These are phyloP conservation scores for Cryptococcus jaspeensis DNA, from an alignment of 1,284 basidiomycete genomes.

Conservation along the genomic window DNA sequence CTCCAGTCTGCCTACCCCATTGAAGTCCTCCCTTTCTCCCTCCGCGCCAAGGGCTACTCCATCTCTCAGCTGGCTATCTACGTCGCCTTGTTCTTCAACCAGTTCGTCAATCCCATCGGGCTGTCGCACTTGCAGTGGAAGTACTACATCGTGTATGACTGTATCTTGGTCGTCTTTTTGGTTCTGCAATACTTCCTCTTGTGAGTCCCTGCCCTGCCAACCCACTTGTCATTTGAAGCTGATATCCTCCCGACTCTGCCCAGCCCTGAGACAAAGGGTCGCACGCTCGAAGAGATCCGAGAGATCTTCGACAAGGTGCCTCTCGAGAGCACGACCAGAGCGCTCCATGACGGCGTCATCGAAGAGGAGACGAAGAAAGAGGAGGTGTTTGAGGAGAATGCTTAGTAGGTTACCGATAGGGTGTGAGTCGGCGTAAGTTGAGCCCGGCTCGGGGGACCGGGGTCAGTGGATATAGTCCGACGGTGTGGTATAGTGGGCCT, in stretches of 20 bases:
- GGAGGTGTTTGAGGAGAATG: too few species aligned
- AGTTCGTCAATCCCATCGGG: conserved; percentile 17
- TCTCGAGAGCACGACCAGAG: too few species aligned
- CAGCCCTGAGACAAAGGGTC: conserved; percentile 29
- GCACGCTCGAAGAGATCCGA: conserved; percentile 25
- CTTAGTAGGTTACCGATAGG: too few species aligned
- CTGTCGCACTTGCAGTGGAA: conserved; percentile 15
- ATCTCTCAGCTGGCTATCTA: conserved; percentile 2
- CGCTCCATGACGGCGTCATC: too few species aligned
- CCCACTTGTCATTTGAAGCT: too few species aligned
- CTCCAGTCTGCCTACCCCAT: conserved; percentile 18
- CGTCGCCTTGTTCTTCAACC: conserved; percentile 18
- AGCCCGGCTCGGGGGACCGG: too few species aligned
- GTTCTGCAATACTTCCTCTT: conserved; percentile 7
- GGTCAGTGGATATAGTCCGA: too few species aligned
- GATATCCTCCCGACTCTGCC: too few species aligned
- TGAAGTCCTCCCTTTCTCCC: conserved; percentile 22
- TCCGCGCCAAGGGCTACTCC: conserved; percentile 21
- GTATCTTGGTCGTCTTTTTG: conserved; percentile 12
- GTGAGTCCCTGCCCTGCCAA: too few species aligned
- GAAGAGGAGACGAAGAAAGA: too few species aligned
- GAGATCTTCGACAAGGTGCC: conserved; percentile 24
- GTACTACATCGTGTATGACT: conserved; percentile 36
- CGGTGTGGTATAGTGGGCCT: too few species aligned
- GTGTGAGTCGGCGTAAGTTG: too few species aligned